Evolutionary conservation across 2,329 filamentous ascomycete species (phyloP).

Genomic region (Neonectria ditissima): DNA sequence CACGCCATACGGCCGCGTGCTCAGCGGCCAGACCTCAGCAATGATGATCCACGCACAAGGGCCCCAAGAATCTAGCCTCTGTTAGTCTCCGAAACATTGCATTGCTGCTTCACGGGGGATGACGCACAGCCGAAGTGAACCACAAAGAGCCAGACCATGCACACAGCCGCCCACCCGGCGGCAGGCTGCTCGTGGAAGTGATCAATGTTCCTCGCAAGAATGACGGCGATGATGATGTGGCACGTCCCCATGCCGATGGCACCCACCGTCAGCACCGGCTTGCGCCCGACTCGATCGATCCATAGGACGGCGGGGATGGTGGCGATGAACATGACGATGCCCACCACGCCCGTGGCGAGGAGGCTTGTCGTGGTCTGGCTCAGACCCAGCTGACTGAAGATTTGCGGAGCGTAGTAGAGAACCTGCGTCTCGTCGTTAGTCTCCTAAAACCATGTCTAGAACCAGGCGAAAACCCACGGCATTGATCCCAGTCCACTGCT

Average conservation of each 20-base stretch:
- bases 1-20: constrained; percentile 76
- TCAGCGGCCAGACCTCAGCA: constrained; percentile 80
- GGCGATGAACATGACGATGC: constrained; percentile 76
- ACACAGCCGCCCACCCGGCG: constrained; percentile 76
- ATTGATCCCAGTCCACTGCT: constrained; percentile 62
- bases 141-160: constrained; percentile 80
- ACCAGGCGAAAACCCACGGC: constrained; percentile 53
- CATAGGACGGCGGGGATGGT: constrained; percentile 76
- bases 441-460: too few species aligned
- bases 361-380: constrained; percentile 63
- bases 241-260: constrained; percentile 77
- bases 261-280: constrained; percentile 71
- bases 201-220: constrained; percentile 72
- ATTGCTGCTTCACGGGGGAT: fast-evolving
- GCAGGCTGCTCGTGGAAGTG: constrained; percentile 67
- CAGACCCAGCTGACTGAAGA: constrained; percentile 76
- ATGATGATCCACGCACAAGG: constrained; percentile 81
- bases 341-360: constrained; percentile 77
- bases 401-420: constrained; percentile 77
- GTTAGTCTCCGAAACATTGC: not conserved
- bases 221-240: constrained; percentile 78
- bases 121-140: constrained; percentile 73
- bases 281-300: constrained; percentile 73
- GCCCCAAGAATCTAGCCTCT: constrained; percentile 70
- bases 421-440: constrained; percentile 28